phyloP scores from a whole-genome alignment of 352 stramenopile genomes.

The Plasmopara halstedii region DNA sequence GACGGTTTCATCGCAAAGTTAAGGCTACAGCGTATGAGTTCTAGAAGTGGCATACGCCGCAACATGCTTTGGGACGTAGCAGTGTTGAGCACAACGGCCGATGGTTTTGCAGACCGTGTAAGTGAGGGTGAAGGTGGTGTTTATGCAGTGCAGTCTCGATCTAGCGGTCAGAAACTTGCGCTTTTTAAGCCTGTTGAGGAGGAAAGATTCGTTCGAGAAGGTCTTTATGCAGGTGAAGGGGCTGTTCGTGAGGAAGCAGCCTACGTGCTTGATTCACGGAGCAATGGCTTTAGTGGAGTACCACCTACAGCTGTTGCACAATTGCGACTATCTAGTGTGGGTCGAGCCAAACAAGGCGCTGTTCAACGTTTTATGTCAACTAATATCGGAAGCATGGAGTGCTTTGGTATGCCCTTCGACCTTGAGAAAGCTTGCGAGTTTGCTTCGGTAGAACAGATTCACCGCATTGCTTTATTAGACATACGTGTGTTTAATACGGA shows the following conservation, averaged over 20 bases:
- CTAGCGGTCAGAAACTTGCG: conserved; percentile 63
- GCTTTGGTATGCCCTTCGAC: conserved; percentile 74
- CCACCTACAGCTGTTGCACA: conserved; percentile 64
- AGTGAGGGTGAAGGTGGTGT: conserved; percentile 61
- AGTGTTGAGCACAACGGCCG: conserved; percentile 33
- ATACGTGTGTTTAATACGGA: conserved; percentile 84
- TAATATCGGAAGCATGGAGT: conserved; percentile 71
- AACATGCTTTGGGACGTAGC: conserved; percentile 80
- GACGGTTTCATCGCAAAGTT: conserved; percentile 64
- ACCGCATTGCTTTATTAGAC: conserved; percentile 77
- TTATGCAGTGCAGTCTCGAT: conserved; percentile 60
- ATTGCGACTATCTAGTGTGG: conserved; percentile 38
- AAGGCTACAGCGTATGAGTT: conserved; percentile 49
- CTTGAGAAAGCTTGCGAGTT: conserved; percentile 50
- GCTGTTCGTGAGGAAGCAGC: conserved; percentile 69
- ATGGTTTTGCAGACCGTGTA: conserved; percentile 48
- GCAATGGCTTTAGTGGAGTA: conserved; percentile 67
- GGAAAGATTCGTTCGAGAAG: conserved; percentile 69
- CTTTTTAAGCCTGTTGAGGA: conserved; percentile 80
- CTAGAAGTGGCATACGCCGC: conserved; percentile 43
- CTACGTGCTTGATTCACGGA: conserved; percentile 63
- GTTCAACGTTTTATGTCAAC: conserved; percentile 79
- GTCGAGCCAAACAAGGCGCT: conserved; percentile 48
- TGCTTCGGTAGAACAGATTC: conserved; percentile 66
- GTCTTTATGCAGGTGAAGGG: conserved; percentile 55